Evolutionary conservation across 2,329 filamentous ascomycete species (phyloP), one percentile per base, ranked within the genome.

Genomic region (Pseudocercospora crystallina): DNA sequence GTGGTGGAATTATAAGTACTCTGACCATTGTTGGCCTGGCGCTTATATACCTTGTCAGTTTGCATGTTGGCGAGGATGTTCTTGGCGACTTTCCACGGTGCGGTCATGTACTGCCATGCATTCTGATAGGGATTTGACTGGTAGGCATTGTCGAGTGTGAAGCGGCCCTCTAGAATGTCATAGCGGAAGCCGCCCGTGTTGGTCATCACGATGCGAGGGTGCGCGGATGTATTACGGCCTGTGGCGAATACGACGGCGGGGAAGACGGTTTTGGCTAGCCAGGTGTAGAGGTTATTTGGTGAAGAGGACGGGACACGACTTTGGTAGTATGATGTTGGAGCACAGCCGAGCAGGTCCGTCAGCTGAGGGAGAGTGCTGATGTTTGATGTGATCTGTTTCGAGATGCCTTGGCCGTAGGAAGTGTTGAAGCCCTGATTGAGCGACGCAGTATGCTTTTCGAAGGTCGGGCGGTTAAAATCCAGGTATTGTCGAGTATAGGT

Each of bases 381-480:
- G 31, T 57, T 54, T 17, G 41, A 32, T 5, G 56, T 57, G 44
- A 57, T 59, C 13, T 54, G 50, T 8, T 20, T 20, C 3, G 56
- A 50, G n/a, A 57, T 54, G 14, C 48, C 48, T 36, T 52, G 48
- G 14, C 54, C 56, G 33, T 53, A 59, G 1, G 56, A 41, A 9
- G 56, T 57, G 36, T 59, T 51, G 26, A 59, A 44, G 32, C 45
- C 51, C 38, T 57, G 56, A 8, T 50, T 43, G 5, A 58, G 43
- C 5, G 53, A 58, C 4, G 71, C 67, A 2, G 82, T 77, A 62
- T 87, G 84, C 61, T 82, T 85, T 51, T 79, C 75, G 59, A 87
- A 86, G 0, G 82, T 84, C n/a, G 76, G 71, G 5, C 82, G 77
- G 65, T 86, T 87, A 79, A 82, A 87, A 68, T 87, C 84, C 8